These are phyloP conservation scores for Cystobasidium tubakii DNA, from an alignment of 768 basidiomycete genomes.

Conservation along the genomic window DNA sequence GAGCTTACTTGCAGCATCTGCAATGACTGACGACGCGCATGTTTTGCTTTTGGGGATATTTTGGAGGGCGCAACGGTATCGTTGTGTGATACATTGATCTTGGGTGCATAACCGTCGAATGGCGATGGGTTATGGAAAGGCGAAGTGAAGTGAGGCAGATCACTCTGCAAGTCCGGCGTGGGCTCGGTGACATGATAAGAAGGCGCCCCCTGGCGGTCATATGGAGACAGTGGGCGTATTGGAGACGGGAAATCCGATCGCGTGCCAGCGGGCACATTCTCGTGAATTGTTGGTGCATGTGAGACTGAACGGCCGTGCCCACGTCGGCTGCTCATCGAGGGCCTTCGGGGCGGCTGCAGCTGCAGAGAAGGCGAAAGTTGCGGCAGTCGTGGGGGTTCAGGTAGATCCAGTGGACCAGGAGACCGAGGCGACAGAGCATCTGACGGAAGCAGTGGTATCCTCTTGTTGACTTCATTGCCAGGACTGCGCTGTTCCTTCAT, in stretches of 20 bases:
- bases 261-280: slow-evolving; percentile 11
- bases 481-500: neutral
- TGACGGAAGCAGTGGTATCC: neutral
- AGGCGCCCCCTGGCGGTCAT: neutral
- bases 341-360: neutral
- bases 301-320: slow-evolving; percentile 33
- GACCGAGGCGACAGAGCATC: slow-evolving; percentile 1
- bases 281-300: slow-evolving; percentile 34
- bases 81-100: neutral
- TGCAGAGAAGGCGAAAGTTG: neutral
- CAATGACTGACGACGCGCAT: slow-evolving; percentile 36
- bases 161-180: slow-evolving; percentile 3
- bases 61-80: neutral
- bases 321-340: neutral
- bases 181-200: slow-evolving; percentile 15
- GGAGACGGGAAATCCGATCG: slow-evolving; percentile 23
- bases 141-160: neutral
- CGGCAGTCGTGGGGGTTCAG: slow-evolving; percentile 3
- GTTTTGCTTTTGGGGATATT: slow-evolving; percentile 29
- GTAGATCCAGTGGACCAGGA: neutral
- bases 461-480: slow-evolving; percentile 15
- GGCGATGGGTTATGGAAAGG: slow-evolving; percentile 15
- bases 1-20: slow-evolving; percentile 19
- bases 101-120: slow-evolving; percentile 24
- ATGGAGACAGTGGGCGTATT: neutral